Evolutionary conservation across 2,329 filamentous ascomycete species (phyloP), one percentile per base, ranked within the genome.

Genomic region (Colletotrichum sp.): DNA sequence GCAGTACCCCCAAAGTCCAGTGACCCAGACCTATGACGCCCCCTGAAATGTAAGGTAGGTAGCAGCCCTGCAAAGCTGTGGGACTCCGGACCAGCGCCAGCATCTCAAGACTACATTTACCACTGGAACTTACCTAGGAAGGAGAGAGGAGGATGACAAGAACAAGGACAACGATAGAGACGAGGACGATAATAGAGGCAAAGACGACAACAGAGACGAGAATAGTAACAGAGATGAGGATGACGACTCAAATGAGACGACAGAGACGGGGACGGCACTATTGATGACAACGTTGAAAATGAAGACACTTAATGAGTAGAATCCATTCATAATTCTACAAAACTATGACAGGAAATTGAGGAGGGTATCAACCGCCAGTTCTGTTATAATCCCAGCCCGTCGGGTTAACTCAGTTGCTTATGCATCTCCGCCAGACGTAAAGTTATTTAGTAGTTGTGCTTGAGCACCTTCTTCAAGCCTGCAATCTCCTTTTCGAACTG

Each of bases 401-500:
- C 44, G 44, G 44, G 44, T 52, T 2, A 52, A 52, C 8, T 52
- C 44, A 52, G 44, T 52, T 52, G 44, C 44, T 52, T 52, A 21
- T 24, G 44, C 1, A 52, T 52, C 44, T 52, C 44, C 44, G 44
- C 44, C 44, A 21, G n/a, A 21, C 0, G n/a, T 21, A 34, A 16
- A 2, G 55, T 59, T 28, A 0, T 63, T 63, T 21, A 76, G 34
- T 67, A 81, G 80, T 86, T 80, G 63, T 82, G 81, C 13, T 80
- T 80, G 78, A 97, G 84, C 60, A 95, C 86, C 88, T 93, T 94
- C 88, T 96, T 96, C 86, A 98, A 84, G 55, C 78, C 86, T 3
- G 85, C 91, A 84, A 94, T 95, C 82, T 98, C 93, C 79, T 84
- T 88, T 85, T 98, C 96, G 82, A 93, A 95, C 69, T 86, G 88